phyloP scores from a whole-genome alignment of 2,329 filamentous ascomycete species.

The Didymella segeticola region DNA sequence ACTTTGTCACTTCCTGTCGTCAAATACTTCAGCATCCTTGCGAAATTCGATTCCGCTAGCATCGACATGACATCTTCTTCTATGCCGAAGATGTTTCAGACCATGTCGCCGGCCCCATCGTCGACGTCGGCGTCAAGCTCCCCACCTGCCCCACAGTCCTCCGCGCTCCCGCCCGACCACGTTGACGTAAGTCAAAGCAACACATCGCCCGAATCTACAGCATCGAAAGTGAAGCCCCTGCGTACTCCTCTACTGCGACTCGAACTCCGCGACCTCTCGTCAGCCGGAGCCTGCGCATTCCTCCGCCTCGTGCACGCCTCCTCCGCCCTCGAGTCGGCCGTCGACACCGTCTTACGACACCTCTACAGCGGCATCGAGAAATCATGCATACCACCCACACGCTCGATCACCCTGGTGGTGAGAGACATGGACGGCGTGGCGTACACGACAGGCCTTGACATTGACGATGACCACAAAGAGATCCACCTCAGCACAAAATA shows the following conservation, averaged over 20 bases:
- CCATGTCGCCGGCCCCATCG: constrained; percentile 35
- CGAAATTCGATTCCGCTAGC: background rate
- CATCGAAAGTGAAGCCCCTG: constrained; percentile 30
- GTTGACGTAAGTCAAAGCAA: constrained; percentile 1
- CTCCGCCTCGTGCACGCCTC: constrained; percentile 69
- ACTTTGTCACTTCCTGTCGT: background rate
- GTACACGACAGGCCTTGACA: constrained; percentile 81
- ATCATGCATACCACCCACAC: constrained; percentile 65
- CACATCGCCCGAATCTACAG: background rate
- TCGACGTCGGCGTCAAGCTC: constrained; percentile 17
- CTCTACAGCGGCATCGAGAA: constrained; percentile 64
- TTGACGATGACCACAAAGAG: constrained; percentile 88
- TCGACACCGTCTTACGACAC: constrained; percentile 71
- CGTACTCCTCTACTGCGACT: constrained; percentile 56
- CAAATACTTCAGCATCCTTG: background rate
- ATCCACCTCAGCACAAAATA: constrained; percentile 87
- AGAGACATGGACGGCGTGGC: constrained; percentile 83
- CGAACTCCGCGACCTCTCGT: constrained; percentile 57
- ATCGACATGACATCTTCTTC: constrained; percentile 26
- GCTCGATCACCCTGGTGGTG: constrained; percentile 84
- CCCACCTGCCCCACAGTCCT: constrained; percentile 38
- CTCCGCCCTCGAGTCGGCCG: constrained; percentile 66
- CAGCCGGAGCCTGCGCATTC: constrained; percentile 70
- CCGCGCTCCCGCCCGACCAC: constrained; percentile 31
- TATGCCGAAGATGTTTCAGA: constrained; percentile 47